Evolutionary conservation across 2,329 filamentous ascomycete genomes (phyloP).

Genomic region (Elsinoe necatrix): DNA sequence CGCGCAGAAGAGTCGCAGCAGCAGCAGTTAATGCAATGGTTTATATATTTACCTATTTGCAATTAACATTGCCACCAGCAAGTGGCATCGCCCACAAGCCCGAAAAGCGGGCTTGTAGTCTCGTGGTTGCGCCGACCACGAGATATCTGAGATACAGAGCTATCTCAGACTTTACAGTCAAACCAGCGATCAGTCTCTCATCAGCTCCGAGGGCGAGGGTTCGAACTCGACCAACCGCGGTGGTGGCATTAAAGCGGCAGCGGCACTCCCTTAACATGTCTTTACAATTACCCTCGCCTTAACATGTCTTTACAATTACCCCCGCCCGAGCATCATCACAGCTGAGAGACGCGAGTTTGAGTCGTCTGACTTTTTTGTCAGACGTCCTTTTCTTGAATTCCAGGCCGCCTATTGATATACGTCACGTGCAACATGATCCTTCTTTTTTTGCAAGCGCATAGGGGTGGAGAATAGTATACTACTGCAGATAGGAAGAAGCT

Average conservation of each 20-base stretch:
- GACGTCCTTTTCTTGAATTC: background rate
- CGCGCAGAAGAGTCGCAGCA: no score
- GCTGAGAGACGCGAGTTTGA: background rate
- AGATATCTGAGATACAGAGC: no score
- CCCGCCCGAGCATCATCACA: background rate
- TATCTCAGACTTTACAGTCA: background rate
- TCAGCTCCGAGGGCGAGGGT: background rate
- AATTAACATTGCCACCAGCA: no score
- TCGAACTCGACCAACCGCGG: background rate
- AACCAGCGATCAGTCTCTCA: background rate
- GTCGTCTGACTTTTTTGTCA: background rate
- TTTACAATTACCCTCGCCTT: background rate
- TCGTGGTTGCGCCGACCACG: background rate
- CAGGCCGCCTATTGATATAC: no score
- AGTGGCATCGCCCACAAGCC: no score
- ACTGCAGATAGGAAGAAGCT: no score
- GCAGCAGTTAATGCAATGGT: no score
- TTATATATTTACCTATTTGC: no score
- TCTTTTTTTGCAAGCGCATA: no score
- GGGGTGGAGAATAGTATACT: no score
- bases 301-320: background rate
- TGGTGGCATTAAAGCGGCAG: background rate
- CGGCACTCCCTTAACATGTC: background rate
- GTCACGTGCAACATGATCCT: no score
- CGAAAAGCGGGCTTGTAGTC: background rate